Percentiles rank a stretch among this genome's conserved stretches.
Evolutionary conservation across 495 filamentous ascomycete species (phyloP).

Genomic region (Bryoglossum gracile): DNA sequence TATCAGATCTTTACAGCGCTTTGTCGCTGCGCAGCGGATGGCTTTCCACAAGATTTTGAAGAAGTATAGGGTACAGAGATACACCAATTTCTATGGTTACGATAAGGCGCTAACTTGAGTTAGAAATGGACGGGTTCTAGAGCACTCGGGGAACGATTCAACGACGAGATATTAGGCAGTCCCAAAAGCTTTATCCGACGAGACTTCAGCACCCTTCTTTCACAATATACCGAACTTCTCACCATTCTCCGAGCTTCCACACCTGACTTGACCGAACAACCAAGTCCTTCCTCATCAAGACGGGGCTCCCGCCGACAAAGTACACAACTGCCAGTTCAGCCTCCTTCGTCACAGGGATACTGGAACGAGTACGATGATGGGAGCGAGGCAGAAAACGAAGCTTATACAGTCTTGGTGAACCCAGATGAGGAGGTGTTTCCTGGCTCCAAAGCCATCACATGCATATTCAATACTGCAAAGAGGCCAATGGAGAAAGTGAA

Average conservation of each 20-base stretch:
- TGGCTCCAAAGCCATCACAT: constrained; percentile 35
- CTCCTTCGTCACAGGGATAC: constrained; percentile 29
- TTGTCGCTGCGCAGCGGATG: constrained; percentile 53
- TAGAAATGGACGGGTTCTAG: constrained; percentile 64
- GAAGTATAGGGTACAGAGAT: constrained; percentile 48
- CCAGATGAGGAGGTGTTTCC: constrained; percentile 45
- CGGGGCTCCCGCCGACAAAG: constrained; percentile 21
- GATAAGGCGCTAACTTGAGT: constrained; percentile 5
- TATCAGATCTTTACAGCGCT: constrained; percentile 51
- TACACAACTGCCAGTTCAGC: constrained; percentile 1
- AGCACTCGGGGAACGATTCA: constrained; percentile 50
- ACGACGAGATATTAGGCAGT: constrained; percentile 43
- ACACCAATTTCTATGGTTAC: background rate
- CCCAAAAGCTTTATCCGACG: constrained; percentile 56
- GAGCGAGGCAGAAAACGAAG: constrained; percentile 43
- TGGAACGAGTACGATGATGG: constrained; percentile 64
- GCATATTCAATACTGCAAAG: constrained; percentile 29
- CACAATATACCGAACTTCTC: constrained; percentile 49
- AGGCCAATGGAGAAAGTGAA: constrained; percentile 38
- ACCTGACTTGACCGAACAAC: constrained; percentile 9
- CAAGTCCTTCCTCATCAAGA: constrained; percentile 11
- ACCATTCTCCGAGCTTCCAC: constrained; percentile 37
- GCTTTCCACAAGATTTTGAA: constrained; percentile 69
- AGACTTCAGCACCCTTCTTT: constrained; percentile 47
- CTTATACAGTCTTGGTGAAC: constrained; percentile 51